These are phyloP conservation scores for Apiosordaria backusii DNA, from an alignment of 495 filamentous ascomycete genomes.

Conservation along the genomic window DNA sequence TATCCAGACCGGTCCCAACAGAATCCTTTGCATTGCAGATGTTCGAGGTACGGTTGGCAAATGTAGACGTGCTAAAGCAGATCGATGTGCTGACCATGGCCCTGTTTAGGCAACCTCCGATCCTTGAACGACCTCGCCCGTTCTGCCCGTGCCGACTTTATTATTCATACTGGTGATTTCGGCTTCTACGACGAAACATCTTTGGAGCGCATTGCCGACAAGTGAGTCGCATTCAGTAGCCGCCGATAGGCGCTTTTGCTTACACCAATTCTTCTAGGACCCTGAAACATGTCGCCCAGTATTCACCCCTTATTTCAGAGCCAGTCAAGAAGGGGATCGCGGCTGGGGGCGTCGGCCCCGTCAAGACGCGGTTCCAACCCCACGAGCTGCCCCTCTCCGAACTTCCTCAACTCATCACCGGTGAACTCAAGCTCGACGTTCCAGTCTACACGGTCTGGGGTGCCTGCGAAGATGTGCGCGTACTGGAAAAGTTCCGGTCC, in stretches of 20 bases:
- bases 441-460: constrained; percentile 99
- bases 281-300: constrained; percentile 95
- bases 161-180: constrained; percentile 98
- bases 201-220: constrained; percentile 95
- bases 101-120: constrained; percentile 75
- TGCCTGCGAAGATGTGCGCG: constrained; percentile 96
- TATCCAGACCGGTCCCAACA: constrained; percentile 76
- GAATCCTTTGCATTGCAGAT: constrained; percentile 94
- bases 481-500: constrained; percentile 96
- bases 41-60: constrained; percentile 71
- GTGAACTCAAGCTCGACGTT: constrained; percentile 82
- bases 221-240: constrained; percentile 58
- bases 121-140: constrained; percentile 95
- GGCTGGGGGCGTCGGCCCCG: constrained; percentile 54
- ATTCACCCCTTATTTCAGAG: constrained; percentile 90
- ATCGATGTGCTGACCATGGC: constrained; percentile 6
- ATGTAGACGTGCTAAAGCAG: background rate
- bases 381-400: constrained; percentile 92
- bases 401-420: constrained; percentile 84
- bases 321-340: constrained; percentile 79
- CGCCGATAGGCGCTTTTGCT: constrained; percentile 12
- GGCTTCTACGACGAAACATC: constrained; percentile 98
- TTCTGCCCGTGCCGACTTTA: constrained; percentile 88
- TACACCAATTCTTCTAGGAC: constrained; percentile 58
- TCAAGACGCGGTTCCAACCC: constrained; percentile 76